These are phyloP conservation scores for Calonectria ilicicola DNA, from an alignment of 2,329 filamentous ascomycete species.

Conservation along the genomic window DNA sequence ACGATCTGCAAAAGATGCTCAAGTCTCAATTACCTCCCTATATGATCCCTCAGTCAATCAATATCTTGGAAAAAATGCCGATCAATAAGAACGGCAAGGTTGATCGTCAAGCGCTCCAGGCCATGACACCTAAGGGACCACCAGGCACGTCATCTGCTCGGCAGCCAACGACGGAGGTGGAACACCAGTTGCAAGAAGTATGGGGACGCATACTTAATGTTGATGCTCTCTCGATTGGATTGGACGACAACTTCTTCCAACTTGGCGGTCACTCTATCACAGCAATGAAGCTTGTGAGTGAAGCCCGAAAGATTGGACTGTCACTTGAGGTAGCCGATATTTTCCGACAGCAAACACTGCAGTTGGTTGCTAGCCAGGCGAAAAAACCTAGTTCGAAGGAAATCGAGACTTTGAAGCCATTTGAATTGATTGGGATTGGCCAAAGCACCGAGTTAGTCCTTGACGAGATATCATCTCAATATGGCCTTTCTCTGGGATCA, in stretches of 20 bases:
- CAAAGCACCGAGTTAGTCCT: not conserved
- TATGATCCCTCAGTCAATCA: conserved; percentile 34
- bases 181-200: conserved; percentile 45
- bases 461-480: not conserved
- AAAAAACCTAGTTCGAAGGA: not conserved
- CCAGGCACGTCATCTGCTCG: not conserved
- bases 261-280: conserved; percentile 63
- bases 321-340: conserved; percentile 24
- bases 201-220: conserved; percentile 54
- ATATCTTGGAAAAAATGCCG: conserved; percentile 24
- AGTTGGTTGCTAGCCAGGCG: not conserved
- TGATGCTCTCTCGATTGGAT: conserved; percentile 47
- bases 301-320: conserved; percentile 17
- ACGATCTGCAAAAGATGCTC: not conserved
- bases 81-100: conserved; percentile 29
- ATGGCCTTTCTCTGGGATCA: not conserved
- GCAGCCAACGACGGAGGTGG: conserved; percentile 13
- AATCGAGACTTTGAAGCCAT: not conserved
- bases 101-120: conserved; percentile 22
- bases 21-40: conserved; percentile 26
- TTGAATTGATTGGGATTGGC: not conserved
- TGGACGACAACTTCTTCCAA: conserved; percentile 61
- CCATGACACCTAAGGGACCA: conserved; percentile 46
- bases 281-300: conserved; percentile 58
- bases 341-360: conserved; percentile 7